Evolutionary conservation across 352 stramenopile species (phyloP), one percentile per base, ranked within the genome.

Genomic region (Peronospora farinosa): DNA sequence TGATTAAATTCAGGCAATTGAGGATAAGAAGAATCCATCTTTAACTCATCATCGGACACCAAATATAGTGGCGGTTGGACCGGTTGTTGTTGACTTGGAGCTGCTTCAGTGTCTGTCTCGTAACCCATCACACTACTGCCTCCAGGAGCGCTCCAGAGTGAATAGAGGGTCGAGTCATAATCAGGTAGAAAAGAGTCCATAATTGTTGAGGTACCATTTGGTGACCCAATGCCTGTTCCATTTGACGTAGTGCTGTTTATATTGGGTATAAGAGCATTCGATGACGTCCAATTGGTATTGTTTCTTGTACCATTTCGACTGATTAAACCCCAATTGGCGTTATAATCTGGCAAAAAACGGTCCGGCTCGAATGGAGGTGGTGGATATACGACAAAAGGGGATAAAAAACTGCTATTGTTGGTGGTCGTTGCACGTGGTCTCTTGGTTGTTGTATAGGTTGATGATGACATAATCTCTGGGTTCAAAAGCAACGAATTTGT

Each of bases 1-100:
- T 88, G 77, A 58, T 84, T 86, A 51, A 90, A 70, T 43, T 88
- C 77, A 0, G 69, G 42, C 10, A 90, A 47, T 30, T 79, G 69
- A 12, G 72, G 59, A 46, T 88, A 90, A 5, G 83, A 27, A 32
- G 83, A 27, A 32, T 11, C 78, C 63, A 88, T 81, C 57, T 85
- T 86, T 9, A 86, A 42, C 49, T 89, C 78, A 25, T 86, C 78
- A 28, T 87, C 75, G n/a, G 60, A 40, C 3, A 47, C 33, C 48
- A 76, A 59, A 44, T 76, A 76, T 21, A 76, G 30, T 13, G 60
- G 40, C n/a, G 66, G 57, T 16, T 60, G 67, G 19, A 47, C 33
- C 21, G 58, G 44, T 42, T 55, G 39, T 0, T 62, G 45, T 12
- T 51, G 36, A 11, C 55, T 42, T 21, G 64, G 69, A 15, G 51